phyloP scores from a whole-genome alignment of 257 asterid genomes.

The Solanum lignicaule region DNA sequence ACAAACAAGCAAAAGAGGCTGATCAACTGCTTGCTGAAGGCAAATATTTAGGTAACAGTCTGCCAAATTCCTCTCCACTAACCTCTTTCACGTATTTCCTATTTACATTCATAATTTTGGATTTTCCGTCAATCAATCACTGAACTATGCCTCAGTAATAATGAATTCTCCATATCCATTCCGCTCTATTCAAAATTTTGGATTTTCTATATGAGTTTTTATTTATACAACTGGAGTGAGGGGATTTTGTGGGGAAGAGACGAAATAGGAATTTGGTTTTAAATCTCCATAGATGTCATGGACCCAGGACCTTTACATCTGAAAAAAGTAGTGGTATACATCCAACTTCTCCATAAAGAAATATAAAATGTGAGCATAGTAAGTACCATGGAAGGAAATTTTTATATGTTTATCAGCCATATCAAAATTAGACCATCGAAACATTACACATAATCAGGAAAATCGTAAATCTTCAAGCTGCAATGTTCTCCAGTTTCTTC shows the following conservation, averaged over 20 bases:
- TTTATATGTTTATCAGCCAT: background rate
- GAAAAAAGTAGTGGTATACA: background rate
- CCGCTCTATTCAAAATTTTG: background rate
- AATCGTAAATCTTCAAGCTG: background rate
- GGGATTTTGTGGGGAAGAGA: background rate
- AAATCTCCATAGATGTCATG: background rate
- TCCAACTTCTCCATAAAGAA: background rate
- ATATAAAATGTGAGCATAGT: background rate
- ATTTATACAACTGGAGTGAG: background rate
- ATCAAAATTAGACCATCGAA: background rate
- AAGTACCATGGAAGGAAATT: background rate
- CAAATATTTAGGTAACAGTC: slow-evolving; percentile 45
- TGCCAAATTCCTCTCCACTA: background rate
- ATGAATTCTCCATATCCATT: background rate
- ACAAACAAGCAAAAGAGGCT: slow-evolving; percentile 68
- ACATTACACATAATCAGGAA: background rate
- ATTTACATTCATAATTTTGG: background rate
- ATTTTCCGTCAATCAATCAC: background rate
- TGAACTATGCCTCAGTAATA: background rate
- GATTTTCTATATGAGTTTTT: background rate
- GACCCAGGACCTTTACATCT: background rate
- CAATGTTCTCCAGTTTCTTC: background rate
- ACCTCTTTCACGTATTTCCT: background rate
- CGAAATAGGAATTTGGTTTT: background rate
- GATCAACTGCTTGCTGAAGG: slow-evolving; percentile 67